Base-by-base conservation (phyloP, 2,329 filamentous ascomycete genomes). In the Fusarium sp. region DNA sequence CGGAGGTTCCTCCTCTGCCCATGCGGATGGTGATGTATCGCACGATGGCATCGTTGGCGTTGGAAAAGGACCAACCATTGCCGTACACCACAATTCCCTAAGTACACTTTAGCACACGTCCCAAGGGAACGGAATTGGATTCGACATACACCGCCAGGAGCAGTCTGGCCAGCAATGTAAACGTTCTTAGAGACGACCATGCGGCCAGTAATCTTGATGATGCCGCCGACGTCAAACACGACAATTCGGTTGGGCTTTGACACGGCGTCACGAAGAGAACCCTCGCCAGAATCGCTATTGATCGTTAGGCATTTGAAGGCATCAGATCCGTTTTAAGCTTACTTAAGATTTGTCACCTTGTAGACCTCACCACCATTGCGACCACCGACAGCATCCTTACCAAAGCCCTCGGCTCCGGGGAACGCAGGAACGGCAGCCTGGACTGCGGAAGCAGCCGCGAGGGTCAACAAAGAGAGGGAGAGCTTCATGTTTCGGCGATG, bases 1-100 rank as follows among this genome's bases (percentile, higher is more conserved):
- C 87, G 4, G 84, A 85, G n/a, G 81, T 81, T 6, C 87, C 87
- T 8, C 82, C 80, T 58, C 83, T 86, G 36, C 88, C 88, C 86
- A 88, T 88, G 29, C 87, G 85, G 63, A 90, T 85, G 20, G 87
- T 84, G 22, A 90, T 84, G 77, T 90, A 88, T n/a, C 88, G 85
- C 35, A 88, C 85, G 68, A 90, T 88, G 31, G 85, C 82, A 47
- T 89, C 84, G 75, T 89, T 81, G 9, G 87, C 86, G 52, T 88
- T 87, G 5, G 85, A 87, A 71, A 86, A 88, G 3, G 85, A 87
- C 82, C 84, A 84, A 1, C 87, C 86, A 71, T 89, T 88, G n/a
- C 88, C 88, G 67, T 89, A 89, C 0, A 88, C 83, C 2, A 87
- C 88, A 47, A 89, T 85, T 6, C 84, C 83, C 78, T 81, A 11